A percentile compares a stretch with the other conserved stretches of the same genome.
Evolutionary conservation across 2,329 filamentous ascomycete species (phyloP).

Genomic region (Colletotrichum falcatum): DNA sequence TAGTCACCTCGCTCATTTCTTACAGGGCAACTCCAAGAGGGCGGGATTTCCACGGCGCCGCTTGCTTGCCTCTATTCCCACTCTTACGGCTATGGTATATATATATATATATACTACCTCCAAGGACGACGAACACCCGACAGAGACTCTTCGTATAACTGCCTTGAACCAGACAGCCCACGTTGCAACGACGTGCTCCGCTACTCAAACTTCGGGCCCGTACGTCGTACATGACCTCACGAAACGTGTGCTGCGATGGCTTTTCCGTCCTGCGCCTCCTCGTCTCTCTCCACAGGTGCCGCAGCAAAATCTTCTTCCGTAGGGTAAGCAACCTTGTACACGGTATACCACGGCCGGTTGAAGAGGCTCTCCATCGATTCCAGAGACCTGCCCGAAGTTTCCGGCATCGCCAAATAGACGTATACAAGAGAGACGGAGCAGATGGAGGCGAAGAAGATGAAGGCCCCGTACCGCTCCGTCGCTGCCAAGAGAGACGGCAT

Average conservation of each 20-base stretch:
- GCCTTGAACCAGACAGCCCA: background rate
- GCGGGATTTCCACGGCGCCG: background rate
- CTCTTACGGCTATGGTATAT: background rate
- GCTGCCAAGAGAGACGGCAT: conserved; percentile 51
- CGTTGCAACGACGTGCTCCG: background rate
- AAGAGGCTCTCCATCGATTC: conserved; percentile 49
- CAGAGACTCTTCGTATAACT: background rate
- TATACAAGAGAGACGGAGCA: conserved; percentile 42
- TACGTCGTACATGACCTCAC: background rate
- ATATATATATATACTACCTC: background rate
- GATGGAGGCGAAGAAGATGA: conserved; percentile 36
- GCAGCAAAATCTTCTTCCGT: conserved; percentile 43
- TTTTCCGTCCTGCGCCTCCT: background rate
- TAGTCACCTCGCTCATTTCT: background rate
- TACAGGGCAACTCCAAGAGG: background rate
- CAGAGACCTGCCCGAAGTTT: conserved; percentile 47
- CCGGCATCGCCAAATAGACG: conserved; percentile 50
- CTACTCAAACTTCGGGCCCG: background rate
- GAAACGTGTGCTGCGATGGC: background rate
- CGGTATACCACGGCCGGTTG: conserved; percentile 47
- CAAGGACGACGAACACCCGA: background rate
- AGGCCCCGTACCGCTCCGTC: conserved; percentile 45
- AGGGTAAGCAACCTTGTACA: conserved; percentile 47
- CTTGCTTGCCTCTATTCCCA: background rate
- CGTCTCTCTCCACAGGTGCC: background rate